A percentile compares a stretch with the other conserved stretches of the same genome.
Evolutionary conservation across 1,284 basidiomycete species (phyloP).

Genomic region (Ganoderma resinaceum): DNA sequence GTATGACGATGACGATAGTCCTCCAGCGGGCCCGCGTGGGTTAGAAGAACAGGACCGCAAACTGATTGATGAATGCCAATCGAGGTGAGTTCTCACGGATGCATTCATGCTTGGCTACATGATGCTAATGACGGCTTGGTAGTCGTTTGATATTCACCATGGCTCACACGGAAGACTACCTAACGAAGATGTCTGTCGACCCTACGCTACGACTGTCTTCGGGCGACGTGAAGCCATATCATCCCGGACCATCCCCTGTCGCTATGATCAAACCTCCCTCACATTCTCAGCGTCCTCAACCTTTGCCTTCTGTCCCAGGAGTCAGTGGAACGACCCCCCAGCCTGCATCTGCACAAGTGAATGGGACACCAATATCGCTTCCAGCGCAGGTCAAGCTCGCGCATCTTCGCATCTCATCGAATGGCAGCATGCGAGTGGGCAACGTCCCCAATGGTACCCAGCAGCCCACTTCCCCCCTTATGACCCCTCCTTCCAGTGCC

Average conservation of each 20-base stretch:
- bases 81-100: constrained; percentile 51
- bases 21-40: constrained; percentile 64
- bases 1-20: constrained; percentile 71
- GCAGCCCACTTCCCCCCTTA: constrained; percentile 40
- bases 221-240: constrained; percentile 41
- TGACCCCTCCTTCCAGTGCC: constrained; percentile 44
- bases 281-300: constrained; percentile 19
- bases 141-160: constrained; percentile 67
- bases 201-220: constrained; percentile 48
- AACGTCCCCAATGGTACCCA: constrained; percentile 25
- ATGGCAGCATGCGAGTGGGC: constrained; percentile 56
- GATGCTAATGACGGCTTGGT: neutral
- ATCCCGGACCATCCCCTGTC: constrained; percentile 9
- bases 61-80: constrained; percentile 73
- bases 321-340: constrained; percentile 21
- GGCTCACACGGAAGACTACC: constrained; percentile 59
- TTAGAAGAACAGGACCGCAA: constrained; percentile 71
- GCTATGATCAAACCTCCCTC: constrained; percentile 17
- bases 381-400: constrained; percentile 61
- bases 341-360: constrained; percentile 44
- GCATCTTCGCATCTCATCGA: constrained; percentile 64
- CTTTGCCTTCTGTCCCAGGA: constrained; percentile 20
- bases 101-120: neutral
- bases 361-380: constrained; percentile 43
- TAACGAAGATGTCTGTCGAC: constrained; percentile 51